A percentile compares a stretch with the other conserved stretches of the same genome.
These are phyloP conservation scores for Raffaelea deltoideospora DNA, from an alignment of 2,329 filamentous ascomycete genomes.

Conservation along the genomic window DNA sequence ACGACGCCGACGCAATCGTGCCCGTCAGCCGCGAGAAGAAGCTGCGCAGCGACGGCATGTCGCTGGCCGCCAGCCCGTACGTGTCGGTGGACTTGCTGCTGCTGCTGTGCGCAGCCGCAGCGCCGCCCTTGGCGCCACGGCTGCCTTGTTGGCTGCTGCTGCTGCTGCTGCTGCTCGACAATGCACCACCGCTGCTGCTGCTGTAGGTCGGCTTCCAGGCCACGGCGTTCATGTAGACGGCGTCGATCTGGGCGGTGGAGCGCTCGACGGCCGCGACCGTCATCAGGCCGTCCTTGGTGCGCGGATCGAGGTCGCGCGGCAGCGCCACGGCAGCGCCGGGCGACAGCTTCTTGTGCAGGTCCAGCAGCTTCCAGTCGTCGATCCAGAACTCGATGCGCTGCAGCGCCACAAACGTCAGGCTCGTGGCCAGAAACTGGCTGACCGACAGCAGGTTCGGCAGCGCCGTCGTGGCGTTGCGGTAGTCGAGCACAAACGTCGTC, in stretches of 20 bases:
- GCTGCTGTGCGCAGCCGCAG: too few species aligned
- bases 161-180: background rate
- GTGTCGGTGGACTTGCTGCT: conserved; percentile 27
- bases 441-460: conserved; percentile 75
- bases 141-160: too few species aligned
- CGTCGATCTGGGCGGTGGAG: conserved; percentile 84
- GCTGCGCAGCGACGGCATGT: conserved; percentile 50
- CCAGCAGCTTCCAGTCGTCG: conserved; percentile 70
- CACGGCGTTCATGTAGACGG: conserved; percentile 72
- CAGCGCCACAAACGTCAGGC: conserved; percentile 86
- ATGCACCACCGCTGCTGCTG: conserved; percentile 13
- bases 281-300: conserved; percentile 80
- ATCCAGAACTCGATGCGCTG: conserved; percentile 80
- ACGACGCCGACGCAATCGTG: conserved; percentile 18
- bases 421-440: conserved; percentile 85
- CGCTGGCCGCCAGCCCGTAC: conserved; percentile 31
- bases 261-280: conserved; percentile 65
- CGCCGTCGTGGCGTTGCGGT: conserved; percentile 75
- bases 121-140: too few species aligned
- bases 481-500: conserved; percentile 90
- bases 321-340: conserved; percentile 58
- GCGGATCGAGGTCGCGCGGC: conserved; percentile 64
- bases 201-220: conserved; percentile 58
- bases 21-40: conserved; percentile 67
- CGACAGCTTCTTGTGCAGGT: conserved; percentile 71